These are phyloP conservation scores for Neurospora intermedia DNA, from an alignment of 495 filamentous ascomycete species.

Conservation along the genomic window DNA sequence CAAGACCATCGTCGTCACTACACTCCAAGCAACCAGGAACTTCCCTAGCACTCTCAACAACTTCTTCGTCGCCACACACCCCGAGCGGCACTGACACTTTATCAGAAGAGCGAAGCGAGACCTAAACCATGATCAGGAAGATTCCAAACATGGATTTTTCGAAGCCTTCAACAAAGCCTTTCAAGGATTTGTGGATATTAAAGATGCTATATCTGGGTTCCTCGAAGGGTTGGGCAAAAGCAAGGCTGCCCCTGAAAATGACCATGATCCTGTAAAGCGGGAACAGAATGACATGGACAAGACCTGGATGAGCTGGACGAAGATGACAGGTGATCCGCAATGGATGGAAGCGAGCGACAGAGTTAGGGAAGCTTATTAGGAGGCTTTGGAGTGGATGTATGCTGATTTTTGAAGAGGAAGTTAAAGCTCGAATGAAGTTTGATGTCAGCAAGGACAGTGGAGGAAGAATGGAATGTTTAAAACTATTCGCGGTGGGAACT, in stretches of 20 bases:
- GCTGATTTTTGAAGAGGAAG: no score
- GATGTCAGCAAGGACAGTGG: no score
- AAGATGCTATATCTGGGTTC: background rate
- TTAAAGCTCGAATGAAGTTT: no score
- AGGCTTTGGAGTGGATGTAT: no score
- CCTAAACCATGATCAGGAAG: background rate
- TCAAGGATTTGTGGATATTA: background rate
- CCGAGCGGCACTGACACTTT: background rate
- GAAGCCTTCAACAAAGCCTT: no score
- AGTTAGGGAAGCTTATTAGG: no score
- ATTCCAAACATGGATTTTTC: background rate
- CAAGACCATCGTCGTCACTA: background rate
- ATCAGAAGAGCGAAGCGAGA: background rate
- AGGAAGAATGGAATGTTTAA: no score
- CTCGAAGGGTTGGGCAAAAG: background rate
- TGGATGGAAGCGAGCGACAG: no score
- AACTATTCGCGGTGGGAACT: no score
- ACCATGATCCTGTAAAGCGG: background rate
- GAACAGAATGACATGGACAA: background rate
- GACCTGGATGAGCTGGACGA: no score
- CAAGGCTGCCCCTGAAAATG: background rate
- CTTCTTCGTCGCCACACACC: background rate
- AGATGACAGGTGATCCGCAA: no score
- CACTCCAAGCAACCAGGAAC: background rate
- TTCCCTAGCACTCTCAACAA: background rate